Base-by-base conservation (phyloP, 1,139 yeast genomes). In the Debaryomyces coudertii region DNA sequence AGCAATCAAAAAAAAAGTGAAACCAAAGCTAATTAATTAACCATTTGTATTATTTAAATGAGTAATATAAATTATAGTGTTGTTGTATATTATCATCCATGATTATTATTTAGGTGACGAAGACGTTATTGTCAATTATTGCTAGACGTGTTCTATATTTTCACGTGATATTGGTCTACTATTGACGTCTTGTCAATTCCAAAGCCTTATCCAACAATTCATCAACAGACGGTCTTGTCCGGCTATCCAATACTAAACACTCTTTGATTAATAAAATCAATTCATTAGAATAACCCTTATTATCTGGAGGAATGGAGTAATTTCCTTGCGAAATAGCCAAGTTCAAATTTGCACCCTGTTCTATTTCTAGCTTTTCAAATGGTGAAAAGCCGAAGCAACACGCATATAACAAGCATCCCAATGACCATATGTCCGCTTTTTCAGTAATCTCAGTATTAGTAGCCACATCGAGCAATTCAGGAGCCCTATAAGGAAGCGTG, bases 401-500 rank as follows among this genome's bases (percentile, higher is more conserved):
- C 1, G 92, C 81, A 65, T 87, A 92, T 20, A 90, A 61, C 1
- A 90, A 72, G 60, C 97, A 90, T 0, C 98, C 98, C 28, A 90
- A 65, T 5, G 95, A 86, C 98, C 98, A 92, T 15, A 92, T 81
- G 60, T 92, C 98, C 4, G 87, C 84, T 46, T 80, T 77, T 59
- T 87, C 96, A 48, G 85, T 83, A 39, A 92, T 74, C 4, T 67
- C 65, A 11, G 79, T 63, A 41, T 85, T 84, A 0, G 89, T 80
- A 43, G 80, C 82, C 43, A 90, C 87, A 55, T 89, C 95, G 48
- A 90, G 71, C 39, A 92, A 71, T 60, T 92, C 98, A 0, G 98
- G 98, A 0, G 97, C 96, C 33, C 96, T 70, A 63, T 87, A 92
- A 0, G 95, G 93, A 48, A 89, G 69, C 1, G 96, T 87, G 59